Percentiles rank a stretch among this genome's conserved stretches.
Evolutionary conservation across 768 basidiomycete species (phyloP).

Genomic region (Lactarius indigo): DNA sequence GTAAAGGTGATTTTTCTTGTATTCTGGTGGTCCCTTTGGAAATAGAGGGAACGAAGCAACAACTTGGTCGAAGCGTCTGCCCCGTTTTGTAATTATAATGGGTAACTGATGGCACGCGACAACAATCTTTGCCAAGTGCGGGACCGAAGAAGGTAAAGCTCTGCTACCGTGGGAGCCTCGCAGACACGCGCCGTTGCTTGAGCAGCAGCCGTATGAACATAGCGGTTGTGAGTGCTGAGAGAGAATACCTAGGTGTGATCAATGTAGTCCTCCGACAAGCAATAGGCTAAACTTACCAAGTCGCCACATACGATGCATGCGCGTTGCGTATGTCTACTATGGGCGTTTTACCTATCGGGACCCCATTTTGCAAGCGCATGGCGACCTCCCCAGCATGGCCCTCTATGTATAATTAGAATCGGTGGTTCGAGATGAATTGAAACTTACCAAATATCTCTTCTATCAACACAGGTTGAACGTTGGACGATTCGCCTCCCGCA

Average conservation of each 20-base stretch:
- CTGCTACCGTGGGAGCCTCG: slow-evolving; percentile 52
- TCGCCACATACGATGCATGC: slow-evolving; percentile 91
- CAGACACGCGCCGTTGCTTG: slow-evolving; percentile 50
- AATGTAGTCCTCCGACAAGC: too few species aligned
- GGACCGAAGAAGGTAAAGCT: not conserved
- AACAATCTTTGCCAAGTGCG: not conserved
- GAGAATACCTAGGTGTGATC: slow-evolving; percentile 64
- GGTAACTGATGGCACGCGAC: not conserved
- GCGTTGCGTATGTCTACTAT: slow-evolving; percentile 88
- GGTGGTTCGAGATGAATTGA: not conserved
- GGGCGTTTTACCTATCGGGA: slow-evolving; percentile 81
- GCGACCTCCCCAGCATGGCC: slow-evolving; percentile 78
- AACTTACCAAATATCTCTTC: slow-evolving; percentile 87
- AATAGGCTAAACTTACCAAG: slow-evolving; percentile 58
- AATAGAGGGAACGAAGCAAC: not conserved
- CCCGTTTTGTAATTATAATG: too few species aligned
- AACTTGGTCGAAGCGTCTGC: not conserved
- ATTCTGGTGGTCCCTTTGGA: not conserved
- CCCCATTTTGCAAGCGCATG: slow-evolving; percentile 57
- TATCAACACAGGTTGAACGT: slow-evolving; percentile 84
- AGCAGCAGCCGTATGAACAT: slow-evolving; percentile 74
- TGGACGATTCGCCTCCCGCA: slow-evolving; percentile 65
- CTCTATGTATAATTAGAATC: slow-evolving; percentile 46
- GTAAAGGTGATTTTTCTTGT: too few species aligned
- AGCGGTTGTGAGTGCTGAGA: slow-evolving; percentile 77